phyloP scores from a whole-genome alignment of 2,329 filamentous ascomycete species.

The Gnomoniopsis smithogilvyi region DNA sequence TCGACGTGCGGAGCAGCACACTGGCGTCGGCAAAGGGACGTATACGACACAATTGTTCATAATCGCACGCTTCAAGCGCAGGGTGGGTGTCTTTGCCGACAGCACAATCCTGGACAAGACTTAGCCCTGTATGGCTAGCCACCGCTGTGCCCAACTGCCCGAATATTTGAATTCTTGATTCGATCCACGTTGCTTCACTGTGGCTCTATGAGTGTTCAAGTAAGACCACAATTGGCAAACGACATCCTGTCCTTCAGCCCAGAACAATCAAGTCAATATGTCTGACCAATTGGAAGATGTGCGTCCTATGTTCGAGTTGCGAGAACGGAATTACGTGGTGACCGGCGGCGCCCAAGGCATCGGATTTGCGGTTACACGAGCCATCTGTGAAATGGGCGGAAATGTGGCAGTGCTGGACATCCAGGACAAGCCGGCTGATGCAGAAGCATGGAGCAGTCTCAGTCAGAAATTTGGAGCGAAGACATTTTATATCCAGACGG shows the following conservation, averaged over 20 bases:
- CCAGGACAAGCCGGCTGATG: constrained; percentile 26
- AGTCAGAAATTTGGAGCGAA: constrained; percentile 19
- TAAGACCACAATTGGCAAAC: no score
- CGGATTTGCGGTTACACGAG: constrained; percentile 33
- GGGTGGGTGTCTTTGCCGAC: not conserved
- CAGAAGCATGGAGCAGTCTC: constrained; percentile 25
- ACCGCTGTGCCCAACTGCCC: not conserved
- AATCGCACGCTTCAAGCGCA: no score
- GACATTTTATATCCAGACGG: constrained; percentile 29
- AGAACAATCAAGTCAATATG: constrained; percentile 1
- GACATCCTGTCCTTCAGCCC: not conserved
- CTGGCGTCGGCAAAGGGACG: not conserved
- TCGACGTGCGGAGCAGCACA: not conserved
- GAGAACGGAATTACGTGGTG: constrained; percentile 33
- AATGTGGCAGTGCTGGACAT: constrained; percentile 36
- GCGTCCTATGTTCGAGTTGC: constrained; percentile 31
- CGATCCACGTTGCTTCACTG: not conserved
- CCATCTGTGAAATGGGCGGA: constrained; percentile 38
- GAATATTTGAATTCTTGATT: not conserved
- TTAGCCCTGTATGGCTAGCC: not conserved
- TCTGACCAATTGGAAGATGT: constrained; percentile 23
- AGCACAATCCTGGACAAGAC: not conserved
- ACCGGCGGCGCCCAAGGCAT: constrained; percentile 39
- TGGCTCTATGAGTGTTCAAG: not conserved
- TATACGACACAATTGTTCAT: not conserved